Conservation (phyloP, 1,284 basidiomycete species). For the Rhizoctonia solani region DNA sequence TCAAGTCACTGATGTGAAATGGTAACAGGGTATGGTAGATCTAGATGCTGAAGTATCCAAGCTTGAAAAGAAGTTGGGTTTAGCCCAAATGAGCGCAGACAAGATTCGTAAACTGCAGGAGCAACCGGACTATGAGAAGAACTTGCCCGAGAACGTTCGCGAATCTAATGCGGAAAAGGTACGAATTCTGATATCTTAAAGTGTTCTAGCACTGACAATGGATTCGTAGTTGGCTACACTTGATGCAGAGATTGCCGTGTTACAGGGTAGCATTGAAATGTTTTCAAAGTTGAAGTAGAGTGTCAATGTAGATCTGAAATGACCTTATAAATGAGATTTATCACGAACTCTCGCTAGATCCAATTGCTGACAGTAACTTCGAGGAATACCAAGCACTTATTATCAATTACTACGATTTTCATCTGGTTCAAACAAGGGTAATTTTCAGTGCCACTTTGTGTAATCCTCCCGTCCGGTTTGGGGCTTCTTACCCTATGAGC, state of each 20-base stretch:
- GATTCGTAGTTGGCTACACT: constrained; percentile 59
- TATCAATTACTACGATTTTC: too few species aligned
- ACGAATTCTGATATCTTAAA: constrained; percentile 5
- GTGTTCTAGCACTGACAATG: constrained; percentile 10
- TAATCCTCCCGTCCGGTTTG: too few species aligned
- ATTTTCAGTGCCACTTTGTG: too few species aligned
- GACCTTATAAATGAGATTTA: too few species aligned
- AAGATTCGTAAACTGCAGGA: constrained; percentile 78
- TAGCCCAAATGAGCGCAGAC: constrained; percentile 68
- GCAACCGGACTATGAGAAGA: constrained; percentile 75
- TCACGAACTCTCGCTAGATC: too few species aligned
- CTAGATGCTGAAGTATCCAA: constrained; percentile 46
- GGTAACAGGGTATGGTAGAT: constrained; percentile 47
- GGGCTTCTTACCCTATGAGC: too few species aligned
- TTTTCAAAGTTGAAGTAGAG: constrained; percentile 53
- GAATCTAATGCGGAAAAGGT: constrained; percentile 81
- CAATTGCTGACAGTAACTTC: too few species aligned
- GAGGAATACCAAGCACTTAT: too few species aligned
- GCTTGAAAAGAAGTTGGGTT: constrained; percentile 47
- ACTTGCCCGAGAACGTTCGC: constrained; percentile 78
- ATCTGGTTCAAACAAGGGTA: too few species aligned
- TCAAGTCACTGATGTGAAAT: background rate
- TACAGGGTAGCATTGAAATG: constrained; percentile 63
- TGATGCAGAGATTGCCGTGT: constrained; percentile 64
- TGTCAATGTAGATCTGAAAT: background rate